phyloP scores from a whole-genome alignment of 345 rosid species.

The Sonneratia caseolaris region DNA sequence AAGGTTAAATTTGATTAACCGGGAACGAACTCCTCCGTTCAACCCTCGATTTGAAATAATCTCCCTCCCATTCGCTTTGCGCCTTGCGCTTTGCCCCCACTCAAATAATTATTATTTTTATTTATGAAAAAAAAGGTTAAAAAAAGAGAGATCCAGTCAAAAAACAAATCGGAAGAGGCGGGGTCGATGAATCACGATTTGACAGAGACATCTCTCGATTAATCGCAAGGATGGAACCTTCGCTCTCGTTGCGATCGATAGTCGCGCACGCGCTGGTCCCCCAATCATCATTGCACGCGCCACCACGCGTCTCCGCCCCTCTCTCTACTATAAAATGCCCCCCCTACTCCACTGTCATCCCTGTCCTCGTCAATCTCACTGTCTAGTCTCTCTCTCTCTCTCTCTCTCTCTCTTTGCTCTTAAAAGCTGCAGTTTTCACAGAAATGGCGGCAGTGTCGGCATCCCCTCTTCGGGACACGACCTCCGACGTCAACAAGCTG shows the following conservation, averaged over 20 bases:
- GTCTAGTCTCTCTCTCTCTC: background rate
- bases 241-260: background rate
- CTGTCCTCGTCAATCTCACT: background rate
- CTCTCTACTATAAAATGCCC: background rate
- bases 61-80: background rate
- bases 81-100: background rate
- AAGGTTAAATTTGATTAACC: background rate
- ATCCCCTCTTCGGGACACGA: conserved; percentile 9
- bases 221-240: background rate
- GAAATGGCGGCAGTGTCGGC: conserved; percentile 1
- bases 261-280: background rate
- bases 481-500: conserved; percentile 42
- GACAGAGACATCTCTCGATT: background rate
- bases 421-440: background rate
- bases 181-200: background rate
- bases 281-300: conserved; percentile 1
- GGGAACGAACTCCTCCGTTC: too few species aligned
- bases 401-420: too few species aligned
- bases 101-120: background rate
- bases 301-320: background rate
- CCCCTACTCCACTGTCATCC: background rate
- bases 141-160: background rate
- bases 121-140: background rate
- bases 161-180: background rate
- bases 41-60: background rate